phyloP scores from a whole-genome alignment of 371 early-diverging fungal species.

The Mucor lusitanicus region DNA sequence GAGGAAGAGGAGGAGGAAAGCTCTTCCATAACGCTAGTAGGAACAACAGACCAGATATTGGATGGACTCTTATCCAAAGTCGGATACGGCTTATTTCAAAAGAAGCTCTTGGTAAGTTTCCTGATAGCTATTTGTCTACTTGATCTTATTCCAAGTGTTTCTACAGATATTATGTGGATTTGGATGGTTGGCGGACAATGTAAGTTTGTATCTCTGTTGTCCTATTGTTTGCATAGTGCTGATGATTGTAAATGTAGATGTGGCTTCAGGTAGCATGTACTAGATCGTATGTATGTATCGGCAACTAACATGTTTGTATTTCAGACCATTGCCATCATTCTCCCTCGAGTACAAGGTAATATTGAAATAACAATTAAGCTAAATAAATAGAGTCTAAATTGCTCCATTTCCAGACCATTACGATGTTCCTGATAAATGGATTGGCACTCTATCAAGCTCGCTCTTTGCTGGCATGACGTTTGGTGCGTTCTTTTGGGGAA shows the following conservation, averaged over 20 bases:
- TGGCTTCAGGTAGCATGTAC: constrained; percentile 61
- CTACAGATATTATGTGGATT: constrained; percentile 73
- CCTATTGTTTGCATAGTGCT: neutral
- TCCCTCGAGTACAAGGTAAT: constrained; percentile 59
- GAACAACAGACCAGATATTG: constrained; percentile 38
- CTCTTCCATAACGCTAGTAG: neutral
- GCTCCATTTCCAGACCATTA: constrained; percentile 50
- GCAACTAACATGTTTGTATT: constrained; percentile 9
- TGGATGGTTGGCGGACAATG: constrained; percentile 89
- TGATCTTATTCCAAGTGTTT: neutral
- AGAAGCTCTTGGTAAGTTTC: constrained; percentile 63
- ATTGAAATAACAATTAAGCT: neutral
- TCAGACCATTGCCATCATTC: constrained; percentile 66
- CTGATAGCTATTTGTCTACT: neutral
- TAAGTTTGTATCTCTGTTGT: constrained; percentile 31
- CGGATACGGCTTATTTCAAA: constrained; percentile 80
- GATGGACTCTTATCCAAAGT: constrained; percentile 68
- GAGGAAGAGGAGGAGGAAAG: too few relatives aligned
- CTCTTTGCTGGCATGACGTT: constrained; percentile 82
- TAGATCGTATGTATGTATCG: neutral
- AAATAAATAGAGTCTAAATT: neutral
- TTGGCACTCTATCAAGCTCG: constrained; percentile 68
- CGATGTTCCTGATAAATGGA: constrained; percentile 56
- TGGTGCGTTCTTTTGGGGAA: constrained; percentile 85
- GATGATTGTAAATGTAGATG: constrained; percentile 48